Conservation (phyloP, 2,329 filamentous ascomycete genomes). For the Dendrostoma leiphaemia region DNA sequence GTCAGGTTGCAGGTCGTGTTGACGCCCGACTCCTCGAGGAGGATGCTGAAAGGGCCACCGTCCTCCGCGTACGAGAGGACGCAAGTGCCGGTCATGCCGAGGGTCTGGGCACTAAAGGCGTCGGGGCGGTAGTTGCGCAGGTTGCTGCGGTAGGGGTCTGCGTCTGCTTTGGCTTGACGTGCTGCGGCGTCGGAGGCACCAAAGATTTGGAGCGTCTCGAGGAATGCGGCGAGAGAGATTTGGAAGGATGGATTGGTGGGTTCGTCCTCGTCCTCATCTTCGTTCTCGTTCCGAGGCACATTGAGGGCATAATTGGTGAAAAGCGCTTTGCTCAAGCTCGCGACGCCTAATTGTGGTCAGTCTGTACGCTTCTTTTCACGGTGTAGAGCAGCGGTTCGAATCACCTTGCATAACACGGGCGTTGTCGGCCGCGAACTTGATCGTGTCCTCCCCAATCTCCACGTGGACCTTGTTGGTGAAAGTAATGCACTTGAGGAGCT, state of each 20-base stretch:
- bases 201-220: conserved; percentile 95
- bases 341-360: conserved; percentile 51
- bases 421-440: conserved; percentile 87
- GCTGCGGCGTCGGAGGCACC: conserved; percentile 71
- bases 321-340: conserved; percentile 82
- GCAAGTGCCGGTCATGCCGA: conserved; percentile 84
- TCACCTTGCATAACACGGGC: conserved; percentile 87
- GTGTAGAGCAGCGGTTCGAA: conserved; percentile 21
- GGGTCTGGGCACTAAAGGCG: conserved; percentile 78
- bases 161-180: conserved; percentile 56
- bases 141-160: conserved; percentile 61
- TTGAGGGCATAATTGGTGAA: conserved; percentile 84
- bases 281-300: conserved; percentile 38
- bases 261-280: conserved; percentile 37
- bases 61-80: conserved; percentile 73
- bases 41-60: conserved; percentile 78
- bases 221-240: conserved; percentile 79
- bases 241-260: conserved; percentile 69
- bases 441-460: conserved; percentile 79
- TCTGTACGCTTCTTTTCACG: conserved; percentile 27
- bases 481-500: conserved; percentile 56
- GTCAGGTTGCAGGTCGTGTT: conserved; percentile 87
- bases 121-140: conserved; percentile 62
- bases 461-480: conserved; percentile 58
- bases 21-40: conserved; percentile 81